Evolutionary conservation across 225 moss, liverwort and hornwort genomes (phyloP).

Genomic region (Antitrichia curtipendula): DNA sequence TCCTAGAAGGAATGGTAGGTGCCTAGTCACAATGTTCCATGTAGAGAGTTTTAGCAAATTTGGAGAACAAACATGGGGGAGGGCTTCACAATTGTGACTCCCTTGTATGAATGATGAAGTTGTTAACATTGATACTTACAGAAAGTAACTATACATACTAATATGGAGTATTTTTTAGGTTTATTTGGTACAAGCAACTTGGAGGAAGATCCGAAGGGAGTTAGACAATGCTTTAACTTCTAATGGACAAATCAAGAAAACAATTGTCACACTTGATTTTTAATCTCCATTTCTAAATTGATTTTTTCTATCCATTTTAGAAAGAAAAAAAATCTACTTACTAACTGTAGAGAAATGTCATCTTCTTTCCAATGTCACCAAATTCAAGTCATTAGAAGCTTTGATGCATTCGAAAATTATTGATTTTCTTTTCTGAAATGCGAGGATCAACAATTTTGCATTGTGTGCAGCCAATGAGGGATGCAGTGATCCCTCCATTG

Average conservation of each 20-base stretch:
- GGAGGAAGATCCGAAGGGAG: background rate
- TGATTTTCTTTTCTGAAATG: background rate
- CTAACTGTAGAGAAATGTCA: background rate
- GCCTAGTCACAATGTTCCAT: fast-evolving
- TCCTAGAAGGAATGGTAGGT: fast-evolving
- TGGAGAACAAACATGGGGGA: background rate
- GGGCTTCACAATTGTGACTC: background rate
- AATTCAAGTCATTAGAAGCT: background rate
- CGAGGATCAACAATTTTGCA: background rate
- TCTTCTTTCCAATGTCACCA: background rate
- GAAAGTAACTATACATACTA: background rate
- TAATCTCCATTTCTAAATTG: no score
- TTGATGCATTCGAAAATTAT: background rate
- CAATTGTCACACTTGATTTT: no score
- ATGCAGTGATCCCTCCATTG: no score
- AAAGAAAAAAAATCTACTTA: background rate
- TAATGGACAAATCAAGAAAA: background rate
- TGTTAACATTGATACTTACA: background rate
- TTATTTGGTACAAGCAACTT: background rate
- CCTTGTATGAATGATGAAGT: background rate
- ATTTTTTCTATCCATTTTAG: background rate
- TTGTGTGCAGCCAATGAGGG: background rate
- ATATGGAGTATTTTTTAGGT: background rate
- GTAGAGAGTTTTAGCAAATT: background rate
- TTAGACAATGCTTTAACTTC: background rate